phyloP scores from a whole-genome alignment of 2,329 filamentous ascomycete species.

The Paecilomyces sp. region DNA sequence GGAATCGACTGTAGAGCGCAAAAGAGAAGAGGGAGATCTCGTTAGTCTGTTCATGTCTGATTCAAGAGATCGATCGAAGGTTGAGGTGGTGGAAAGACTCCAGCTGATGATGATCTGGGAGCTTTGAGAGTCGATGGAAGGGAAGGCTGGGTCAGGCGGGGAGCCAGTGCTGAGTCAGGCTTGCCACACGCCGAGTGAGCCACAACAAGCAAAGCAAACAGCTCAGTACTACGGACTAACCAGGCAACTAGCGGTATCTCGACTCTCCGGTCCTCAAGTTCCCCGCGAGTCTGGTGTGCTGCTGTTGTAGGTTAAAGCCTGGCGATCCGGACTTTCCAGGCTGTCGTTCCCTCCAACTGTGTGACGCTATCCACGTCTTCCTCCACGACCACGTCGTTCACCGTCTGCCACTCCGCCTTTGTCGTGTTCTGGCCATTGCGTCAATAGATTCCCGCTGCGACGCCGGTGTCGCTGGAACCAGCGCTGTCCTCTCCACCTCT shows the following conservation, averaged over 20 bases:
- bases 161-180: slow-evolving; percentile 16
- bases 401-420: background rate
- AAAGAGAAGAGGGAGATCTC: slow-evolving; percentile 4
- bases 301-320: background rate
- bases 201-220: slow-evolving; percentile 10
- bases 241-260: slow-evolving; percentile 2
- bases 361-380: background rate
- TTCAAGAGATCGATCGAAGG: slow-evolving; percentile 4
- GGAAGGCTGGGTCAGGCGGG: slow-evolving; percentile 5
- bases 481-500: background rate
- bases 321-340: background rate
- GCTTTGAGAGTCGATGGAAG: slow-evolving; percentile 3
- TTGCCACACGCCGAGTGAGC: slow-evolving; percentile 4
- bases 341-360: background rate
- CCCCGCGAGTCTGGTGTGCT: slow-evolving; percentile 1
- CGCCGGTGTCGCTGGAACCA: background rate
- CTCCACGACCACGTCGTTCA: background rate
- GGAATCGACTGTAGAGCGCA: slow-evolving; percentile 1
- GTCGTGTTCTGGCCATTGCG: background rate
- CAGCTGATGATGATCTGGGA: slow-evolving; percentile 1
- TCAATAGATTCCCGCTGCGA: background rate
- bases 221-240: slow-evolving; percentile 7
- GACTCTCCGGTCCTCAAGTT: slow-evolving; percentile 3
- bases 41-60: slow-evolving; percentile 13
- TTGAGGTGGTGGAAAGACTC: background rate